These are phyloP conservation scores for Samsoniella hepiali DNA, from an alignment of 2,329 filamentous ascomycete species.

Conservation along the genomic window DNA sequence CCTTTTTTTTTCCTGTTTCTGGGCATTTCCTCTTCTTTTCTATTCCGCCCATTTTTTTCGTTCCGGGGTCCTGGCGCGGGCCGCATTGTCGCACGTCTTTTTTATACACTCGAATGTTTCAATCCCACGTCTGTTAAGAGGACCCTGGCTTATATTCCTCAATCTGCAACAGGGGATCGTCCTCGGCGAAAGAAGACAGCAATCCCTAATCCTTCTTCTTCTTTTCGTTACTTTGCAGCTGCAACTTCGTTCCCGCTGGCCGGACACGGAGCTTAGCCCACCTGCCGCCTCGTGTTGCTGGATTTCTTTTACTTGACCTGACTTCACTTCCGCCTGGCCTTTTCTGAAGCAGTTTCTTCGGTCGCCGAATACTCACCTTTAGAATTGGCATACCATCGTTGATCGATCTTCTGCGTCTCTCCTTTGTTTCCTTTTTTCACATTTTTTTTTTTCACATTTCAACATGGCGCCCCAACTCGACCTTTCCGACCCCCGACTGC, in stretches of 20 bases:
- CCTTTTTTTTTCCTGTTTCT: neutral
- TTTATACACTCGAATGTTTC: slow-evolving; percentile 11
- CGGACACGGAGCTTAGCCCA: neutral
- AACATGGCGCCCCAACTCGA: slow-evolving; percentile 48
- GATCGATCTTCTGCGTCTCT: slow-evolving; percentile 22
- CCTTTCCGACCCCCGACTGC: slow-evolving; percentile 47
- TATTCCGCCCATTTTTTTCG: neutral
- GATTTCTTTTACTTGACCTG: slow-evolving; percentile 28
- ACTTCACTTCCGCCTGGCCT: neutral
- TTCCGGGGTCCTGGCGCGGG: neutral
- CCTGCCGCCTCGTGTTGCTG: slow-evolving; percentile 23
- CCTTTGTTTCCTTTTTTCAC: slow-evolving; percentile 20
- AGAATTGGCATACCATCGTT: neutral
- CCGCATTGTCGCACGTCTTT: slow-evolving; percentile 2
- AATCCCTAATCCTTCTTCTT: slow-evolving; percentile 22
- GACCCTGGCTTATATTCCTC: slow-evolving; percentile 3
- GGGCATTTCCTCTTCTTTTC: neutral
- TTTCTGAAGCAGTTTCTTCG: neutral
- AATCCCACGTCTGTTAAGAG: slow-evolving; percentile 1
- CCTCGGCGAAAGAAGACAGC: slow-evolving; percentile 1
- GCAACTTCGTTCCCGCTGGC: neutral
- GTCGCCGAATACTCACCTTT: neutral
- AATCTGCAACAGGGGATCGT: slow-evolving; percentile 2
- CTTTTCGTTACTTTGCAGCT: neutral
- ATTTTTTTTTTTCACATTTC: neutral